Base-by-base conservation (phyloP, 2,329 filamentous ascomycete species). In the Leptographium flavum region DNA sequence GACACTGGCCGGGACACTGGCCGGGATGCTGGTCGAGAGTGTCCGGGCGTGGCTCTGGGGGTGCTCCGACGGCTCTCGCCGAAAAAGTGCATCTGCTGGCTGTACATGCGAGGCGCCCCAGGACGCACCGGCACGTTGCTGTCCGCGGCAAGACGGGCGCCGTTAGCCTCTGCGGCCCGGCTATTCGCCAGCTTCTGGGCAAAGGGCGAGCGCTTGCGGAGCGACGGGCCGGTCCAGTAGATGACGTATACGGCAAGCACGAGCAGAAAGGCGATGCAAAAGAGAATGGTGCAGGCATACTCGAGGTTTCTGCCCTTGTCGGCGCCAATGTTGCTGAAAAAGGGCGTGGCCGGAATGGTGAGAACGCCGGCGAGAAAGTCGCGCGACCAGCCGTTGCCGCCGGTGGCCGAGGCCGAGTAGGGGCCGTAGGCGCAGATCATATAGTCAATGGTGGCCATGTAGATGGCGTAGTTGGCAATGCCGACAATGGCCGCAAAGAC, bases 371-470 rank as follows among this genome's bases (percentile, higher is more conserved):
- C 83, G 0, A 87, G 64, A 60, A 86, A 79, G 56, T 87, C 82
- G 52, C 83, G 71, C 3, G 80, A 71, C 63, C 81, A 85, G 2
- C 81, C 83, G 50, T 87, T 87, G 19, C 82, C 82, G 35, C 82
- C 83, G 0, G 82, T 86, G 1, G 83, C 83, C 0, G 80, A 84
- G 1, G 82, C 81, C 2, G 80, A 76, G 57, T 84, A 86, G 0
- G 76, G 75, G 0, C 82, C 83, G 54, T 86, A 49, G 0, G 81
- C 78, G 47, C 77, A 79, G 31, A 85, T 74, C 74, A 85, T 84
- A 63, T 87, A 87, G 59, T 87, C 79, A 51, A 85, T 82, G 1
- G 80, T 83, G 1, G 80, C 78, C 76, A 83, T 83, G 63, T 85
- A 85, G 47, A 84, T 83, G 30, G 73, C 66, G 33, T 81, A 83